Evolutionary conservation across 805 yeast genomes (phyloP), one percentile per base, ranked within the genome.

Genomic region (Kodamaea laetipori): DNA sequence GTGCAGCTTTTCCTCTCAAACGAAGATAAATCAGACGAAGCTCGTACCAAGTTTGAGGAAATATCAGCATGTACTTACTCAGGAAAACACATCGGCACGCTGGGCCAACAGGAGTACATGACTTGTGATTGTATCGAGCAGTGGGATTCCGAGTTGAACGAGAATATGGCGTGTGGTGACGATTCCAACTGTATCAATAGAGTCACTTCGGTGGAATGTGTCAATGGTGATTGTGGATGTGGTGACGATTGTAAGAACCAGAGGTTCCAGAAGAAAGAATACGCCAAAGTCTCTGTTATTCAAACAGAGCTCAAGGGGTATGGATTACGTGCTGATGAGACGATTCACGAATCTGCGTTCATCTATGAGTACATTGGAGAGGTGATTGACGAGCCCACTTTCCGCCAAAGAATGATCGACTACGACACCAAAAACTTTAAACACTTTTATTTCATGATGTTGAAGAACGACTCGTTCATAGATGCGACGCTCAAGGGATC

Each of bases 381-480:
- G 63, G 95, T 92, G 27, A 84, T 92, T 26, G 90, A 86, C 60
- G 95, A 89, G 56, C 66, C 69, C 13, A 69, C 79, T n/a, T 94
- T 90, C 62, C 73, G 88, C 39, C 71, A 71, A 38, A 76, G 97
- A 47, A 86, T 84, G 84, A 69, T 79, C 32, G 77, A 76, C 34
- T 92, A 92, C 62, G 95, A 86, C 56, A 66, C 71, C 27, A 76
- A 76, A 55, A 79, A 82, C 4, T 72, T 83, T 49, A 80, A 80
- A 61, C 97, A 90, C 64, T 90, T 90, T 55, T 90, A 90, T 66
- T 90, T 90, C 64, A 90, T 90, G 97, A 88, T 88, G 96, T 75
- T 90, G 46, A 94, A 89, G 55, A 86, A 83, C 61, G 90, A 89
- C 47, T 92, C 92, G 59, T 94, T 90, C 59, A 88, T 92, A 46